Evolutionary conservation across 768 basidiomycete genomes (phyloP).

Genomic region (Leucocoprinus leucothites): DNA sequence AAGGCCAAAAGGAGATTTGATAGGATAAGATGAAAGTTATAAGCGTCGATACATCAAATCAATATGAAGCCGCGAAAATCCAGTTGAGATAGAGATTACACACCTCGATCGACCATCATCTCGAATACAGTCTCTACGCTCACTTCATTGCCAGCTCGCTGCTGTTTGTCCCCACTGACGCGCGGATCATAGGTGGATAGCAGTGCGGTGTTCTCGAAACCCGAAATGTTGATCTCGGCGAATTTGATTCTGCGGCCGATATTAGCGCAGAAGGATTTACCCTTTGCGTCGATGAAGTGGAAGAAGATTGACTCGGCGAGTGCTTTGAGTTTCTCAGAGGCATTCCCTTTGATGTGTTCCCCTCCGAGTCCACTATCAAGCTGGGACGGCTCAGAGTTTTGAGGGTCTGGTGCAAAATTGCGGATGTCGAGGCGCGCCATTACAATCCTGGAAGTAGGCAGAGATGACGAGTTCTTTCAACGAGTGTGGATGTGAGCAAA

Average conservation of each 20-base stretch:
- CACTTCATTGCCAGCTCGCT: slow-evolving; percentile 8
- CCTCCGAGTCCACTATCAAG: slow-evolving; percentile 13
- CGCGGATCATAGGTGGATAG: neutral
- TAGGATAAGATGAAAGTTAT: neutral
- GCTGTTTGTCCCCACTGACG: neutral
- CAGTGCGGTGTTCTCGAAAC: slow-evolving; percentile 1
- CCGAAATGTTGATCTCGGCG: slow-evolving; percentile 33
- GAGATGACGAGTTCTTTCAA: no score
- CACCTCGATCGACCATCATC: slow-evolving; percentile 35
- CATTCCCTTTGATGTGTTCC: slow-evolving; percentile 36
- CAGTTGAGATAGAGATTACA: neutral
- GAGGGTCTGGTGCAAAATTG: no score
- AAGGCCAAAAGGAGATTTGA: no score
- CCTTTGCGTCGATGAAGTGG: slow-evolving; percentile 33
- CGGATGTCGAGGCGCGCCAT: no score
- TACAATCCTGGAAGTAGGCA: no score
- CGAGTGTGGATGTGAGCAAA: no score
- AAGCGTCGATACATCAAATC: neutral
- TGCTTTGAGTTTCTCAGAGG: slow-evolving; percentile 35
- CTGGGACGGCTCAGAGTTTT: no score
- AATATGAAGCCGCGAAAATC: neutral
- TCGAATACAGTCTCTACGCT: slow-evolving; percentile 36
- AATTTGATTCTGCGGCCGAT: slow-evolving; percentile 36
- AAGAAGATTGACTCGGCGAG: slow-evolving; percentile 28
- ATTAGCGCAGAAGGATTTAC: slow-evolving; percentile 32